phyloP scores from a whole-genome alignment of 2,329 filamentous ascomycete genomes.

The Nectriaceae sp. region DNA sequence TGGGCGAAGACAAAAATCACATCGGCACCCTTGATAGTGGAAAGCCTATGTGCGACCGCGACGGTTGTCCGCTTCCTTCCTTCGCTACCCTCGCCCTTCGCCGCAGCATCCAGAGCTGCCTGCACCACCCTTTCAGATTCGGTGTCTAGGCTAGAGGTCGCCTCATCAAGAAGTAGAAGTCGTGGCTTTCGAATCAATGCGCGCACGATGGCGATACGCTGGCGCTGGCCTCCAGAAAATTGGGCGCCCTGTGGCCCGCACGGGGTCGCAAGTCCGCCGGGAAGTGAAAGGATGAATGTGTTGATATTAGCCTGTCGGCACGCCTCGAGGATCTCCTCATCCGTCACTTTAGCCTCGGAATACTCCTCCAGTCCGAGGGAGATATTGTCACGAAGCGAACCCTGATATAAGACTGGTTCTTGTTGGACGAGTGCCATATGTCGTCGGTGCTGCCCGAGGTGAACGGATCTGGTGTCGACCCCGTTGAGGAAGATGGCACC shows the following conservation, averaged over 20 bases:
- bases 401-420: slow-evolving; percentile 45
- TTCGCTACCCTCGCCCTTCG: slow-evolving; percentile 24
- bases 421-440: slow-evolving; percentile 44
- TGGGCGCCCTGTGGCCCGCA: slow-evolving; percentile 70
- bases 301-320: slow-evolving; percentile 57
- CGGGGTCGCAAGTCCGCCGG: slow-evolving; percentile 61
- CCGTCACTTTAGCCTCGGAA: slow-evolving; percentile 23
- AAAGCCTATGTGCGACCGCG: slow-evolving; percentile 64
- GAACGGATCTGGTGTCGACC: slow-evolving; percentile 30
- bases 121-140: slow-evolving; percentile 68
- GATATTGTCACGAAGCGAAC: slow-evolving; percentile 59
- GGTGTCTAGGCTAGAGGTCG: slow-evolving; percentile 65
- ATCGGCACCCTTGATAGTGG: slow-evolving; percentile 59
- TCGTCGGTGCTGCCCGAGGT: slow-evolving; percentile 34
- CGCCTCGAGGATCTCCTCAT: slow-evolving; percentile 47
- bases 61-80: slow-evolving; percentile 50
- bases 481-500: slow-evolving; percentile 33
- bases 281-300: slow-evolving; percentile 56
- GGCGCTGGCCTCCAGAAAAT: slow-evolving; percentile 72
- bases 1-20: slow-evolving; percentile 60
- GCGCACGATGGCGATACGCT: slow-evolving; percentile 72
- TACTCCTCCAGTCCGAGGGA: slow-evolving; percentile 44
- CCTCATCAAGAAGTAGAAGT: slow-evolving; percentile 73
- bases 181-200: slow-evolving; percentile 67
- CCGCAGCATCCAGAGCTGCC: slow-evolving; percentile 54